Percentiles rank a stretch among this genome's conserved stretches.
Evolutionary conservation across 257 asterid species (phyloP).

Genomic region (Lycium ferocissimum): DNA sequence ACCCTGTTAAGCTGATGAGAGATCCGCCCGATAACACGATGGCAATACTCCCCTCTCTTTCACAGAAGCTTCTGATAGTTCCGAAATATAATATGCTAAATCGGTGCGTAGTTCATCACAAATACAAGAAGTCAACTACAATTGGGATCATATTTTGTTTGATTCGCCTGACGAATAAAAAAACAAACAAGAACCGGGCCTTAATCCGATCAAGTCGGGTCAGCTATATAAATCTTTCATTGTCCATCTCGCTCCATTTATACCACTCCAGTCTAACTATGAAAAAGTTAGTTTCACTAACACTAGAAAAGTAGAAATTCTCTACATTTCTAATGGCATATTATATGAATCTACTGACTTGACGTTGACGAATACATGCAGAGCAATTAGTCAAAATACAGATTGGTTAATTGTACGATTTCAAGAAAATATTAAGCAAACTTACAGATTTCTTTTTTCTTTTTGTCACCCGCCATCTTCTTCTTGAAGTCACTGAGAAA

Average conservation of each 20-base stretch:
- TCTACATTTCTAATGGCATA: neutral
- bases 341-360: neutral
- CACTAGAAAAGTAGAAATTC: neutral
- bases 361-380: neutral
- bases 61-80: slow-evolving; percentile 81
- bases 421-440: neutral
- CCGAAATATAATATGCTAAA: slow-evolving; percentile 90
- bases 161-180: slow-evolving; percentile 26
- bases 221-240: too few species aligned
- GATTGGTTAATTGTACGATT: neutral
- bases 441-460: neutral
- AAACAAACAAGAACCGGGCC: slow-evolving; percentile 26
- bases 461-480: too few species aligned
- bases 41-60: slow-evolving; percentile 83
- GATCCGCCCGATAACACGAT: slow-evolving; percentile 95
- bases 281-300: too few species aligned
- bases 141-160: slow-evolving; percentile 31
- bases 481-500: too few species aligned
- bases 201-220: too few species aligned
- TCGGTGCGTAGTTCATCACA: slow-evolving; percentile 62
- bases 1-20: slow-evolving; percentile 79
- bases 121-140: slow-evolving; percentile 18
- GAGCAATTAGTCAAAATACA: neutral
- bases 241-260: too few species aligned
- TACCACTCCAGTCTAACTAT: too few species aligned